Conservation (phyloP, 257 asterid species). For the Forsythia suspensa region DNA sequence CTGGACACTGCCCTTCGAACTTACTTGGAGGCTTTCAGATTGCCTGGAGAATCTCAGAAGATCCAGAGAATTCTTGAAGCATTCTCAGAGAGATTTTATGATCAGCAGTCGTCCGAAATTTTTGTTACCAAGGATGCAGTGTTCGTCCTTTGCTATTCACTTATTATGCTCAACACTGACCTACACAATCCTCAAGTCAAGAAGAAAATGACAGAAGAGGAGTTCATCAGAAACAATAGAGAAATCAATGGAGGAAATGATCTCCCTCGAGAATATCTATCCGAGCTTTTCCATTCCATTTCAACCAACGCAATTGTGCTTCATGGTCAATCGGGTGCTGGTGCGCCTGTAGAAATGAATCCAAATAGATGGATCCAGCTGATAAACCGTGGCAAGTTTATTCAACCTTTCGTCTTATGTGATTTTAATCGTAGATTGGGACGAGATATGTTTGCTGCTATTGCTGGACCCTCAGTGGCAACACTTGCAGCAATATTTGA, state of each 20-base stretch:
- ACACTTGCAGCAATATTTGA: conserved; percentile 86
- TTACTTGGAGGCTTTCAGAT: conserved; percentile 71
- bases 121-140: conserved; percentile 80
- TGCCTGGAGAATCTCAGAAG: conserved; percentile 94
- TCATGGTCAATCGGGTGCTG: conserved; percentile 37
- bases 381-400: conserved; percentile 58
- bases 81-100: conserved; percentile 86
- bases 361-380: conserved; percentile 88
- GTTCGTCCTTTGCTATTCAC: conserved; percentile 74
- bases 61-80: conserved; percentile 88
- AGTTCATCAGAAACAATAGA: conserved; percentile 77
- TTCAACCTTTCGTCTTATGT: conserved; percentile 55
- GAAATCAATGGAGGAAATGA: conserved; percentile 80
- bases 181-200: conserved; percentile 95
- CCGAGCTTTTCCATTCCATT: conserved; percentile 83
- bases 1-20: conserved; percentile 71
- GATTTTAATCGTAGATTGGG: conserved; percentile 79
- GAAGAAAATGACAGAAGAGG: conserved; percentile 97
- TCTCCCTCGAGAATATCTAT: conserved; percentile 86
- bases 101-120: conserved; percentile 80
- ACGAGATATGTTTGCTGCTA: conserved; percentile 81
- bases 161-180: conserved; percentile 93
- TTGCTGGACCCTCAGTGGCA: conserved; percentile 87
- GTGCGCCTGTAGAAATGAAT: conserved; percentile 53
- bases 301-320: conserved; percentile 54